Evolutionary conservation across 2,329 filamentous ascomycete species (phyloP).

Genomic region (Aspergillus quadricinctus): DNA sequence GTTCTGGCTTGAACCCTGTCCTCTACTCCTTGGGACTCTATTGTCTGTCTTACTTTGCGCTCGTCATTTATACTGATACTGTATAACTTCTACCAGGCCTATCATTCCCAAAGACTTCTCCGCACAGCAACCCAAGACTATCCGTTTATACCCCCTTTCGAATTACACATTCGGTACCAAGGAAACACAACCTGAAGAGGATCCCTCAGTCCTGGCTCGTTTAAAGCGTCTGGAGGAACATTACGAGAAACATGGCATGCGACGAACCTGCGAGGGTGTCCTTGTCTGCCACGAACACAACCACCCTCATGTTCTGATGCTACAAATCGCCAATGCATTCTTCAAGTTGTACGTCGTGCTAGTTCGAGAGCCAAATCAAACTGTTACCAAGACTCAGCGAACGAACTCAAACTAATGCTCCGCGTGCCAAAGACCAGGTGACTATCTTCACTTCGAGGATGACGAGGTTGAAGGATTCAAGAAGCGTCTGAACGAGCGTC

Average conservation of each 20-base stretch:
- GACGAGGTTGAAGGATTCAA: conserved; percentile 97
- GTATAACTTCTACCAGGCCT: conserved; percentile 47
- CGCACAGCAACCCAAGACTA: conserved; percentile 80
- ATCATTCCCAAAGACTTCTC: conserved; percentile 79
- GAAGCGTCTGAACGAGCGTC: conserved; percentile 79
- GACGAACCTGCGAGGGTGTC: conserved; percentile 92
- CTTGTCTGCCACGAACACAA: conserved; percentile 98
- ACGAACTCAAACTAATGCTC: neutral
- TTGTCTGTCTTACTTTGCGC: conserved; percentile 4
- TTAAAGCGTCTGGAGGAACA: conserved; percentile 95
- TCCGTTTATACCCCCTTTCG: conserved; percentile 88
- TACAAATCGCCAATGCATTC: conserved; percentile 98
- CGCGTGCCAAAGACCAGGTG: conserved; percentile 61
- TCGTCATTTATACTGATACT: conserved; percentile 5
- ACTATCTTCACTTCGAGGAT: conserved; percentile 82
- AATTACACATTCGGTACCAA: conserved; percentile 99
- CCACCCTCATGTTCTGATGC: conserved; percentile 96
- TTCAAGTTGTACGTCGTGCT: conserved; percentile 72
- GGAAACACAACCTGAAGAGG: conserved; percentile 96
- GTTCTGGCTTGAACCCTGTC: conserved; percentile 18
- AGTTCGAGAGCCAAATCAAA: neutral
- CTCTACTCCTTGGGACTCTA: neutral
- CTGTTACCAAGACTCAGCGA: neutral
- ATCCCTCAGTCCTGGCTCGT: conserved; percentile 88
- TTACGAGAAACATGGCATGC: conserved; percentile 88